Conservation (phyloP, 2,329 filamentous ascomycete genomes). For the Monosporascus sp. region DNA sequence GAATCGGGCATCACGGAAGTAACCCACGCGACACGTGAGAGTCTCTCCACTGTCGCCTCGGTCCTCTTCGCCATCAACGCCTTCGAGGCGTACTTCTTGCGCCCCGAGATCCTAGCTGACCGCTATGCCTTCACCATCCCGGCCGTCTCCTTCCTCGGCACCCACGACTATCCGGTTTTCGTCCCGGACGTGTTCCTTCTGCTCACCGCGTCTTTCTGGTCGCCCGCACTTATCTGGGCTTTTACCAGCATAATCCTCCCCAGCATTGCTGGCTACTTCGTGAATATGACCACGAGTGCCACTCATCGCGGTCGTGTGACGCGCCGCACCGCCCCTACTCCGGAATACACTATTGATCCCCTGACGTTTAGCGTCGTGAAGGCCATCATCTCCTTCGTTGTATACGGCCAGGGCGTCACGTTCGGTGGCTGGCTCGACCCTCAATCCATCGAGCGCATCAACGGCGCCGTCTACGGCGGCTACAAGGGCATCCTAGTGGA, state of each 20-base stretch:
- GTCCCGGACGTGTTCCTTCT: conserved; percentile 79
- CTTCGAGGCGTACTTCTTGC: conserved; percentile 67
- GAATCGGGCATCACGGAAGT: conserved; percentile 62
- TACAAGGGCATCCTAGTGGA: conserved; percentile 66
- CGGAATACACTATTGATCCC: conserved; percentile 68
- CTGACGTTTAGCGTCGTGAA: conserved; percentile 87
- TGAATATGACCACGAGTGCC: conserved; percentile 66
- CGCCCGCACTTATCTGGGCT: conserved; percentile 70
- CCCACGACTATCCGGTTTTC: conserved; percentile 55
- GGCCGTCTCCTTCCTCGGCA: conserved; percentile 49
- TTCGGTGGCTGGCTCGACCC: conserved; percentile 58
- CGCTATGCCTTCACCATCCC: conserved; percentile 70
- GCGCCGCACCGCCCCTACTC: conserved; percentile 34
- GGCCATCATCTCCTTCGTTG: conserved; percentile 72
- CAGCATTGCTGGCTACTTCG: conserved; percentile 73
- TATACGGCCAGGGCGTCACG: conserved; percentile 65
- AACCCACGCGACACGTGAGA: conserved; percentile 61
- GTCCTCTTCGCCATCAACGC: conserved; percentile 64
- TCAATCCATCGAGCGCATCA: conserved; percentile 56
- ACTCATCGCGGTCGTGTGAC: conserved; percentile 35
- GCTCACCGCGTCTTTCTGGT: conserved; percentile 77
- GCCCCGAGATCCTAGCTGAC: conserved; percentile 65
- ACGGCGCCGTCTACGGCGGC: conserved; percentile 63
- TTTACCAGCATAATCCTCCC: conserved; percentile 68
- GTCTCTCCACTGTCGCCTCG: conserved; percentile 65